These are phyloP conservation scores for Pseudogymnoascus sp. DNA, from an alignment of 2,329 filamentous ascomycete genomes.

Conservation along the genomic window DNA sequence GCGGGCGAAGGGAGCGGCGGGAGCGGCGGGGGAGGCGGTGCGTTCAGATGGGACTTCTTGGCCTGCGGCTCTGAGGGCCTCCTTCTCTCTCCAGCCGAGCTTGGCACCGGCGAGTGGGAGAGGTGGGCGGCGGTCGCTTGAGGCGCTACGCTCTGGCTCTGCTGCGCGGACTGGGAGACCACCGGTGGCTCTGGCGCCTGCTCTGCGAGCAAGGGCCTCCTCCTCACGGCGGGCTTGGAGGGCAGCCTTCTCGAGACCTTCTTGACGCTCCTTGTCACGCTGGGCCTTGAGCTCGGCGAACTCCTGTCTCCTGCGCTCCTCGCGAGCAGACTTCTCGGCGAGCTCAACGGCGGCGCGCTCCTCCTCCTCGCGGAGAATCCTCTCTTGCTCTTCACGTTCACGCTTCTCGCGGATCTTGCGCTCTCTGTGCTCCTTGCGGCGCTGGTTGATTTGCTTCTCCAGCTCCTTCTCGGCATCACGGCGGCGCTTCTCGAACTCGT, in stretches of 20 bases:
- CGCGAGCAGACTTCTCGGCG: conserved; percentile 72
- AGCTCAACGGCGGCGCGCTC: conserved; percentile 76
- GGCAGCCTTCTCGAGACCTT: conserved; percentile 57
- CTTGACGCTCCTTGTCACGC: conserved; percentile 61
- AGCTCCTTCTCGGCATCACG: conserved; percentile 88
- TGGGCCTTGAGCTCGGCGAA: conserved; percentile 62
- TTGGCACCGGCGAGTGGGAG: conserved; percentile 56
- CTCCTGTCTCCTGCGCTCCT: conserved; percentile 72
- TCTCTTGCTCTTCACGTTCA: conserved; percentile 79
- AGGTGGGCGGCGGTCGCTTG: conserved; percentile 51
- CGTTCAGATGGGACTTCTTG: conserved; percentile 31
- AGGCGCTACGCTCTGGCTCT: conserved; percentile 38
- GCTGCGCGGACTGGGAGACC: conserved; percentile 32
- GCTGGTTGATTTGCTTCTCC: conserved; percentile 80
- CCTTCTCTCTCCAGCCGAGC: conserved; percentile 68
- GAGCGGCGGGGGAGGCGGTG: conserved; percentile 27
- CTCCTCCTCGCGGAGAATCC: conserved; percentile 72
- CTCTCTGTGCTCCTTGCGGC: conserved; percentile 84
- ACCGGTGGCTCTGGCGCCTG: conserved; percentile 55
- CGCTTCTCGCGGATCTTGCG: conserved; percentile 74
- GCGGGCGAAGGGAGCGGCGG: conserved; percentile 31
- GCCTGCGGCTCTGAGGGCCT: conserved; percentile 44
- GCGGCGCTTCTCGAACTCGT: conserved; percentile 92
- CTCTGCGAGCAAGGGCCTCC: conserved; percentile 73
- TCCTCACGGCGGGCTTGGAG: conserved; percentile 79